These are phyloP conservation scores for Musa beccarii DNA, from an alignment of 176 grass and related monocot genomes.

Conservation along the genomic window DNA sequence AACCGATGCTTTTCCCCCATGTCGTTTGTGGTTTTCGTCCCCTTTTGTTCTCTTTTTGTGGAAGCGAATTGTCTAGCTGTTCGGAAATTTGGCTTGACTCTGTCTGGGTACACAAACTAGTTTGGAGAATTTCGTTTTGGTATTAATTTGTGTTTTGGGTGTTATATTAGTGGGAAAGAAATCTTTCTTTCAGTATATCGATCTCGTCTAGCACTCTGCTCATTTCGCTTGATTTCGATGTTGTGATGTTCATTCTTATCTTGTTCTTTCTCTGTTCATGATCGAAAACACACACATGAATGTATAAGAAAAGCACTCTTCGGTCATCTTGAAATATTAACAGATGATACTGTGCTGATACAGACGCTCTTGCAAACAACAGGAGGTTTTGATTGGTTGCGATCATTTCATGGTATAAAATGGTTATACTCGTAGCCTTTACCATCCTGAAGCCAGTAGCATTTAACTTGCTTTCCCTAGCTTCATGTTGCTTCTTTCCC, in stretches of 20 bases:
- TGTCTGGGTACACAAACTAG: background rate
- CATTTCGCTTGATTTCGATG: background rate
- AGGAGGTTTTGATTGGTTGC: background rate
- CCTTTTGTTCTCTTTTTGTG: background rate
- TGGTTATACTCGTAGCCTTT: background rate
- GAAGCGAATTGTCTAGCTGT: background rate
- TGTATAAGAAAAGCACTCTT: background rate
- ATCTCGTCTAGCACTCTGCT: background rate
- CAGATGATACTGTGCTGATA: background rate
- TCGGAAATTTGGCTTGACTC: background rate
- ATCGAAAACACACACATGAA: background rate
- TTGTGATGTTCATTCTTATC: background rate
- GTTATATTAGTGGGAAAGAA: background rate
- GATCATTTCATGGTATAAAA: background rate
- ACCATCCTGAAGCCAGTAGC: background rate
- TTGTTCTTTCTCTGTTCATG: background rate
- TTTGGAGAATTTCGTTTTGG: background rate
- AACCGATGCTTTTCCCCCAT: background rate
- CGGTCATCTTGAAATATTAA: background rate
- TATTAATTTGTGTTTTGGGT: background rate
- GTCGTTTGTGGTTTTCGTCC: background rate
- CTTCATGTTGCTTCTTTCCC: background rate
- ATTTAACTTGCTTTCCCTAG: background rate
- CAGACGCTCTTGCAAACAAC: too few species aligned
- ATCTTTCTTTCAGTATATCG: background rate